phyloP scores from a whole-genome alignment of 495 filamentous ascomycete species.

The Aspergillus taichungensis region DNA sequence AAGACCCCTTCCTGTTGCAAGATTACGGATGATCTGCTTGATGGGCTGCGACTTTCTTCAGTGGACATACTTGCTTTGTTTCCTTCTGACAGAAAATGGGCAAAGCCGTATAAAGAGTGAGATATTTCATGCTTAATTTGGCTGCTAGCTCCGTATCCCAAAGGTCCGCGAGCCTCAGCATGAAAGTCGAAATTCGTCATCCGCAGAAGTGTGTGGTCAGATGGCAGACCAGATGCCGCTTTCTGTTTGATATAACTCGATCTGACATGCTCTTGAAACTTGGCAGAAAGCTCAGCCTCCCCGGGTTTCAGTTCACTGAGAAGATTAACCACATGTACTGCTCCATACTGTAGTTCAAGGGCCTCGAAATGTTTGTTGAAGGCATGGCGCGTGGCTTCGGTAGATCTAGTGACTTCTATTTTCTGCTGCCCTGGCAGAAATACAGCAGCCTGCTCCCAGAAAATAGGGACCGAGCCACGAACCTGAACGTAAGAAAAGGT shows the following conservation, averaged over 20 bases:
- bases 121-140: slow-evolving; percentile 67
- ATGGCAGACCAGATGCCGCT: slow-evolving; percentile 25
- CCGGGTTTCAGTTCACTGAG: slow-evolving; percentile 78
- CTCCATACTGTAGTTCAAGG: slow-evolving; percentile 76
- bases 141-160: slow-evolving; percentile 80
- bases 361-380: slow-evolving; percentile 90
- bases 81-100: slow-evolving; percentile 79
- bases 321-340: slow-evolving; percentile 83
- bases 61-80: slow-evolving; percentile 3
- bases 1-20: slow-evolving; percentile 92
- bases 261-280: slow-evolving; percentile 68
- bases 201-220: slow-evolving; percentile 61
- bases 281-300: slow-evolving; percentile 69
- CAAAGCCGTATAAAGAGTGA: slow-evolving; percentile 73
- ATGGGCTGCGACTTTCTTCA: slow-evolving; percentile 17
- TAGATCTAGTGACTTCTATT: slow-evolving; percentile 79
- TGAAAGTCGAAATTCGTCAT: slow-evolving; percentile 91
- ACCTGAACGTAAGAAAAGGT: slow-evolving; percentile 93
- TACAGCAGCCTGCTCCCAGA: slow-evolving; percentile 91
- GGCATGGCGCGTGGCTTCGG: slow-evolving; percentile 86
- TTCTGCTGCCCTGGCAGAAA: slow-evolving; percentile 91
- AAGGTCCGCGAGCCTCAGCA: slow-evolving; percentile 79
- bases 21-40: slow-evolving; percentile 54
- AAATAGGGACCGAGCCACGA: slow-evolving; percentile 85
- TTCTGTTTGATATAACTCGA: slow-evolving; percentile 55